Conservation (phyloP, 208 protist genomes). For the Leishmania tarentolae region DNA sequence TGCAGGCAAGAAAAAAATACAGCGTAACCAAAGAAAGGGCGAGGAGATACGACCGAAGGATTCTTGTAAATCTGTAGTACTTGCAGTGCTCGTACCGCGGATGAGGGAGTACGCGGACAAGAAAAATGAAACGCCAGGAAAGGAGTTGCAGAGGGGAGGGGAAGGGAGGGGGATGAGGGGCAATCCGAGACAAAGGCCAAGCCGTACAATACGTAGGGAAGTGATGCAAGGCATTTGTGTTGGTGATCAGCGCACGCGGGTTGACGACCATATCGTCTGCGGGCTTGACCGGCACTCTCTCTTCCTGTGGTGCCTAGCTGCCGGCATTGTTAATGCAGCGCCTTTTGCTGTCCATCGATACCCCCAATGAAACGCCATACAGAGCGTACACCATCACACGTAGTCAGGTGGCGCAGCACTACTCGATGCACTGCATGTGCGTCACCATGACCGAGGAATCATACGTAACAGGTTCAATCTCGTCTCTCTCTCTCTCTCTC, state of each 20-base stretch:
- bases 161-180: not conserved
- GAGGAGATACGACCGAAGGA: not conserved
- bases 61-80: not conserved
- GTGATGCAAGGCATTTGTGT: not conserved
- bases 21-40: not conserved
- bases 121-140: not conserved
- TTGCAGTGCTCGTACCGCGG: not conserved
- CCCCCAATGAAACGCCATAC: not conserved
- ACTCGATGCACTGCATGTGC: not conserved
- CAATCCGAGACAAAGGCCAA: not conserved
- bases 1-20: not conserved
- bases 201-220: not conserved
- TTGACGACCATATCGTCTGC: not conserved
- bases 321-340: too few species aligned
- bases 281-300: not conserved
- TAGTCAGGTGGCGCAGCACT: not conserved
- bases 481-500: not conserved
- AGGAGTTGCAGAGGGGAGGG: not conserved
- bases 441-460: not conserved
- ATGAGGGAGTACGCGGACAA: not conserved
- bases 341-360: not conserved
- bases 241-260: not conserved
- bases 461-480: not conserved
- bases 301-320: too few species aligned
- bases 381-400: not conserved